Evolutionary conservation across 106 monocot species (phyloP), one percentile per base, ranked within the genome.

Genomic region (Allium sativum): DNA sequence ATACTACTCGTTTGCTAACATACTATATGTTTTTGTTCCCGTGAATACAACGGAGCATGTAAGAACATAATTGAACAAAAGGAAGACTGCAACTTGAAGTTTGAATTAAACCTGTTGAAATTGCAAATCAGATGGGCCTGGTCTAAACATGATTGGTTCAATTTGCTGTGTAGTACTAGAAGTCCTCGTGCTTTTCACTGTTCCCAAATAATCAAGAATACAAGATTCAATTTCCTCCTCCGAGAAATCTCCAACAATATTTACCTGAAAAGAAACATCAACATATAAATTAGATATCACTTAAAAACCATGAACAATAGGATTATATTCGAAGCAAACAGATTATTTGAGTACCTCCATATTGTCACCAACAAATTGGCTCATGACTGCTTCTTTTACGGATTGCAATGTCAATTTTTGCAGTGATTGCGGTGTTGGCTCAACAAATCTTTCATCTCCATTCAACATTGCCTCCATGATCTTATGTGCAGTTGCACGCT

Each of bases 391-490:
- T 73, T 98, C 74, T 67, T 88, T 98, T 21, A 92, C 96, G 52
- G 80, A 66, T 45, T 85, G 69, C 61, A 88, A 68, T 62, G 96
- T 88, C 55, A 98, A 81, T 6, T 82, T 82, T 61, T 88, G 80
- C 74, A 98, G 81, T 51, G 91, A 87, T 13, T 88, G 73, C 46
- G 96, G 96, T 58, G 87, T 76, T 41, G 96, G 91, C 67, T 98
- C 96, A 19, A 92, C 80, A 74, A 92, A 98, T 67, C 96, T 91
- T 53, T 91, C 96, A 62, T 98, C 96, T 51, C 76, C 85, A 82
- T 82, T 88, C 55, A 98, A 65, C 96, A 98, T 98, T 68, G 96
- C 96, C 42, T 78, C 53, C 96, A 98, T 98, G 55, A 98, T 87
- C 67, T 84, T 98, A 71, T 87, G 88, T 52, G 96, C 96, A 40